These are phyloP conservation scores for Myxozyma lipomycoides DNA, from an alignment of 805 yeast species.

Conservation along the genomic window DNA sequence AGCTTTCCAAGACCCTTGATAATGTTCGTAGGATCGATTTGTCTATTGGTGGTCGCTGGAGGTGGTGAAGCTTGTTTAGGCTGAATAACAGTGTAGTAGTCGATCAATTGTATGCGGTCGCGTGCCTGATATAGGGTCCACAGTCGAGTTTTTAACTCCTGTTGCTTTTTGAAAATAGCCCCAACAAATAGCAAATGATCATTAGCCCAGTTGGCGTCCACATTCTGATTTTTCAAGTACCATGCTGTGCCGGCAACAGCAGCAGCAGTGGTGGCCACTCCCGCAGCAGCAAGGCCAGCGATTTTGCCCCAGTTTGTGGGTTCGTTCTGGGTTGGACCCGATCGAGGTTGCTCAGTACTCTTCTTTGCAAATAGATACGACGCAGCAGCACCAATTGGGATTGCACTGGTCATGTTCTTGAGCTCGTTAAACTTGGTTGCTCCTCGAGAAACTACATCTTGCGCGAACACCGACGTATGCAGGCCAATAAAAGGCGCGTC, in stretches of 20 bases:
- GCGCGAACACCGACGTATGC: slow-evolving; percentile 26
- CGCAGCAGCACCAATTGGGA: slow-evolving; percentile 19
- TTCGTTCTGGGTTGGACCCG: not conserved
- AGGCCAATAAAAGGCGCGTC: slow-evolving; percentile 27
- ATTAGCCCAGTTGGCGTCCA: slow-evolving; percentile 24
- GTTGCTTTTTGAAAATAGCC: slow-evolving; percentile 18
- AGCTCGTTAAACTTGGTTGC: slow-evolving; percentile 22
- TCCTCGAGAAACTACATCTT: slow-evolving; percentile 23
- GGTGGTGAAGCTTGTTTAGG: not conserved
- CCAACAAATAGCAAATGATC: slow-evolving; percentile 24
- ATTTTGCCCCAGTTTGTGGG: slow-evolving; percentile 22
- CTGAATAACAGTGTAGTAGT: slow-evolving; percentile 18
- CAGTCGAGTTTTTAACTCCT: slow-evolving; percentile 9
- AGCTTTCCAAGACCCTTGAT: slow-evolving; percentile 19
- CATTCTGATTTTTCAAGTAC: slow-evolving; percentile 23
- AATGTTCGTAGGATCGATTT: slow-evolving; percentile 7
- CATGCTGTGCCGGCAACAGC: slow-evolving; percentile 27
- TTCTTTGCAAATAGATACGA: slow-evolving; percentile 26
- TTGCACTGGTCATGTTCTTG: slow-evolving; percentile 6
- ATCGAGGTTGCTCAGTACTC: slow-evolving; percentile 19
- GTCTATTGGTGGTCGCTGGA: not conserved
- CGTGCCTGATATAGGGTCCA: slow-evolving; percentile 18
- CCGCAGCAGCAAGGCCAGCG: slow-evolving; percentile 24
- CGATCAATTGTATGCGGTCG: slow-evolving; percentile 13
- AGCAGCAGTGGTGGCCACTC: slow-evolving; percentile 23